These are phyloP conservation scores for Danielia reshetovae DNA, from an alignment of 805 yeast species.

Conservation along the genomic window DNA sequence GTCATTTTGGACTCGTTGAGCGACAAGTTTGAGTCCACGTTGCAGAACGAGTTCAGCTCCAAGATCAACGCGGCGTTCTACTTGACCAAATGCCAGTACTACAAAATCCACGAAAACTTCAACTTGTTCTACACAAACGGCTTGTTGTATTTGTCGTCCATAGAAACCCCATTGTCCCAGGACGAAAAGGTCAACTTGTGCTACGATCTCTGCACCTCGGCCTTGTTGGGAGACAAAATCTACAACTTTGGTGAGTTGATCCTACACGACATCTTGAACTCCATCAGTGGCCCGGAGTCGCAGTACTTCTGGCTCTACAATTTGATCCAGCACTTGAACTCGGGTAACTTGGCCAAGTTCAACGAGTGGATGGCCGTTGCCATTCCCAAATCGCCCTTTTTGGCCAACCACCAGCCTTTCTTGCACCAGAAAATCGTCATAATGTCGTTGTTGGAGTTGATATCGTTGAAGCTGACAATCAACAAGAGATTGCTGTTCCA, in stretches of 20 bases:
- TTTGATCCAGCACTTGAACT: conserved; percentile 64
- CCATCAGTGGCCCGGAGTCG: conserved; percentile 40
- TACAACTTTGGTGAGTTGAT: conserved; percentile 95
- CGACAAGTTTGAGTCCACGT: conserved; percentile 47
- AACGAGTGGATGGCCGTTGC: conserved; percentile 44
- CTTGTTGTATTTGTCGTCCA: conserved; percentile 75
- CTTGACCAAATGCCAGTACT: conserved; percentile 71
- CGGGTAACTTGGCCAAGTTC: conserved; percentile 71
- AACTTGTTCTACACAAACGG: conserved; percentile 78
- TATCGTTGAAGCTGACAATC: conserved; percentile 71
- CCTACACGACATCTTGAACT: conserved; percentile 75
- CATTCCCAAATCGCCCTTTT: conserved; percentile 44
- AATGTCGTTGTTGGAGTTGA: conserved; percentile 85
- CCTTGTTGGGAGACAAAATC: conserved; percentile 84
- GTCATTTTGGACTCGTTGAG: conserved; percentile 62
- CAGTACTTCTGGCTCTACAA: conserved; percentile 68
- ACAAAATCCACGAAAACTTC: conserved; percentile 72
- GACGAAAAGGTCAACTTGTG: conserved; percentile 44
- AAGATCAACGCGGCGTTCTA: conserved; percentile 81
- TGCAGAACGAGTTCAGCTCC: conserved; percentile 31
- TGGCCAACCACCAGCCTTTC: conserved; percentile 58
- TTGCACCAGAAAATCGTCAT: conserved; percentile 87
- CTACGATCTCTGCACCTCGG: conserved; percentile 78
- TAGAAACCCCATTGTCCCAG: conserved; percentile 41
- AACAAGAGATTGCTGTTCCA: conserved; percentile 69